phyloP scores from a whole-genome alignment of 352 stramenopile genomes.

The Pythium biforme region DNA sequence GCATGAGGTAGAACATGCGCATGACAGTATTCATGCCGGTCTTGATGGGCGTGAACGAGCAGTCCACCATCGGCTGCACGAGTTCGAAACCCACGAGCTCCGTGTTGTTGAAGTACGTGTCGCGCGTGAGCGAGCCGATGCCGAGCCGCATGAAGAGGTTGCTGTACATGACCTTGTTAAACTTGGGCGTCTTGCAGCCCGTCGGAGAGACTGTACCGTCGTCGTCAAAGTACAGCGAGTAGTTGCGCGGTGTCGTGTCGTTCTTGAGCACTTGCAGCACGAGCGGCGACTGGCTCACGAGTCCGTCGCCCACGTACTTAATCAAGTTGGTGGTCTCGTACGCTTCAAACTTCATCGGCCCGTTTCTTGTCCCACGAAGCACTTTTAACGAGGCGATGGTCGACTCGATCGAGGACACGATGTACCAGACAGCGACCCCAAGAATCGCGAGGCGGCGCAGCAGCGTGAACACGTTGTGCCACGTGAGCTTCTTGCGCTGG shows the following conservation, averaged over 20 bases:
- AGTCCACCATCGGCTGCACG: conserved; percentile 42
- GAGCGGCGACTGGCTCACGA: conserved; percentile 14
- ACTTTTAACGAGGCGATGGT: not conserved
- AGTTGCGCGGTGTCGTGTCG: conserved; percentile 19
- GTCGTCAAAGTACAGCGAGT: conserved; percentile 18
- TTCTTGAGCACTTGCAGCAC: conserved; percentile 18
- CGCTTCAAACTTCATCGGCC: conserved; percentile 4
- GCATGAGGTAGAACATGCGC: conserved; percentile 19
- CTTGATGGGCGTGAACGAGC: conserved; percentile 29
- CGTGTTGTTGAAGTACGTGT: conserved; percentile 17
- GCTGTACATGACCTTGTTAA: conserved; percentile 14
- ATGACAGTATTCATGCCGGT: not conserved
- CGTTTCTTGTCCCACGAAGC: not conserved
- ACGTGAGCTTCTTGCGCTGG: not conserved
- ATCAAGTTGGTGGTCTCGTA: conserved; percentile 5
- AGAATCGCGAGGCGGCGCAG: not conserved
- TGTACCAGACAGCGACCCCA: not conserved
- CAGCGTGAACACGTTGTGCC: not conserved
- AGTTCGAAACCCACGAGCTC: conserved; percentile 23
- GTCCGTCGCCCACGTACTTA: conserved; percentile 3
- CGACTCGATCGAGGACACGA: not conserved
- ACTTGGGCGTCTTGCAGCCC: conserved; percentile 6
- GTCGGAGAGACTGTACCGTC: conserved; percentile 1
- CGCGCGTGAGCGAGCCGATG: conserved; percentile 3
- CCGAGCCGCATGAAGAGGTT: conserved; percentile 9